Base-by-base conservation (phyloP, 176 grass and related monocot species). In the Musa schizocarpa region DNA sequence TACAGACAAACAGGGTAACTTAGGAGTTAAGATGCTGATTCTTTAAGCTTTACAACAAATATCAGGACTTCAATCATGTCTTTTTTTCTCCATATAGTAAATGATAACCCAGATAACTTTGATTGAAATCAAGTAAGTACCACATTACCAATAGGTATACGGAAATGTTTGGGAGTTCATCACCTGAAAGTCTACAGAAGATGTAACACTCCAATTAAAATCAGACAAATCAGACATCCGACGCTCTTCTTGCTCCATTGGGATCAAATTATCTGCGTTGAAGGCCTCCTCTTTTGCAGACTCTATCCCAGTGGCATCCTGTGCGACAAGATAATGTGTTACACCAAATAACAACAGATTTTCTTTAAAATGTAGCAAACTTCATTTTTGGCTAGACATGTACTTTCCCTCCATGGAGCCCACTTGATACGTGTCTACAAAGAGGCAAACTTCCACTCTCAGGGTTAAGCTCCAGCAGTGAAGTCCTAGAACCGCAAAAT, bases 201-300 rank as follows among this genome's bases (percentile, higher is more conserved):
- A 97, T 9, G 81, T 69, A n/a, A 97, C 82, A 78, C 94, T 93
- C 90, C 88, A 93, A 86, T 83, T 89, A 72, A 97, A 85, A 77
- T 97, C 94, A 54, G 90, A 97, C 43, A 97, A 80, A 65, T 97
- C 90, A 62, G 94, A 97, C 82, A 97, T 89, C 22, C 94, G 79
- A 1, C 88, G 86, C 71, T 97, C 90, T 43, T 97, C 90, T n/a
- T 83, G 86, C 16, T 97, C 90, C n/a, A 81, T 72, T 66, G 78
- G 79, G 75, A 76, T 74, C 54, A 76, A 22, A 34, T 67, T 81
- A 52, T 63, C 74, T 26, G 67, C 73, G 23, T 88, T 83, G 65
- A 55, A 20, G 6, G 53, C 29, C 56, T 76, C 78, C 26, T 83
- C 76, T 49, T 68, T 82, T 68, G 63, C 24, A 82, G 80, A 82